Base-by-base conservation (phyloP, 2,329 filamentous ascomycete genomes). In the Colletotrichum camelliae region DNA sequence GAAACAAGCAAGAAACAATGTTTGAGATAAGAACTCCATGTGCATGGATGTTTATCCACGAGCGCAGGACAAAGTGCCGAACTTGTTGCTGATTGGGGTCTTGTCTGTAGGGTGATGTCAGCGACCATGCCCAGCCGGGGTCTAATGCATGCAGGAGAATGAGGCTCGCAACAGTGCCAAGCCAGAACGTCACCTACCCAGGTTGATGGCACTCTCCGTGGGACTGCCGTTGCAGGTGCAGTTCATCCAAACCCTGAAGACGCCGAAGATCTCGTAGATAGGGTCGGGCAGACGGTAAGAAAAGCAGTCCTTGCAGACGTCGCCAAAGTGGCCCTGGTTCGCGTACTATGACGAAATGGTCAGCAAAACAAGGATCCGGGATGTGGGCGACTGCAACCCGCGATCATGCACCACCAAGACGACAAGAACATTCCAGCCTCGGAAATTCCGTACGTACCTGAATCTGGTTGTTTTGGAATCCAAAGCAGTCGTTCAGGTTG, bases 261-360 rank as follows among this genome's bases (percentile, higher is more conserved):
- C 65, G 3, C 73, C 73, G 27, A 72, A 75, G n/a, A 67, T 27
- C 7, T 61, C 69, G 16, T 72, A 73, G 27, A 75, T 57, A 2
- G 72, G 67, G 35, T 77, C 67, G 8, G 43, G 64, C 15, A 77
- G 43, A 24, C 82, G 64, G 55, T 77, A 69, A 6, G 66, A 71
- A 52, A 74, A 64, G 29, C 75, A 75, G 9, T 72, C 73, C 29
- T 67, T 62, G 77, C 82, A 84, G 67, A 77, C 79, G 18, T 82
- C 81, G 16, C 78, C 77, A 21, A 76, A 76, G 33, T 78, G 67
- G 43, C 77, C 77, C 13, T 72, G 67, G 66, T 48, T 72, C 37
- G 21, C 37, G 48, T 43, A 75, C 69, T 77, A n/a, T 12, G 35
- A 60, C 16, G 18, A 13, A 68, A n/a, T 12, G 6, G 70, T 35